A percentile compares a stretch with the other conserved stretches of the same genome.
Conservation (phyloP, 2,329 filamentous ascomycete genomes). For the Mollisiaceae sp. region DNA sequence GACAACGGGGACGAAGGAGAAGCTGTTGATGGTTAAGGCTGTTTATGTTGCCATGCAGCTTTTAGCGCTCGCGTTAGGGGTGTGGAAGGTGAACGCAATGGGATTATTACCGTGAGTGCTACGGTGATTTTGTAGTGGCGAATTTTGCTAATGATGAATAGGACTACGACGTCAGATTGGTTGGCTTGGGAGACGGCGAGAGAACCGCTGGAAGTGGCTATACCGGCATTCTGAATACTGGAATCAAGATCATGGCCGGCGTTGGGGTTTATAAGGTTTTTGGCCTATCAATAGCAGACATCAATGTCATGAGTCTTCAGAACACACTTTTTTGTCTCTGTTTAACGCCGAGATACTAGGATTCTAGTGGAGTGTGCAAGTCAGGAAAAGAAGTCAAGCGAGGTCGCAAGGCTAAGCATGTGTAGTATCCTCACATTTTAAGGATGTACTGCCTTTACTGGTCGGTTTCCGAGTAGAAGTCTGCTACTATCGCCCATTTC, state of each 20-base stretch:
- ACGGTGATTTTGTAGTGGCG: background rate
- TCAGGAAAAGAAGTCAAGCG: no score
- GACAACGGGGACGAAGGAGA: slow-evolving; percentile 73
- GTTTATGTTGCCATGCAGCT: slow-evolving; percentile 89
- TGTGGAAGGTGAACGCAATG: slow-evolving; percentile 98
- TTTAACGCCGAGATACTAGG: no score
- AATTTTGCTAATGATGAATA: slow-evolving; percentile 47
- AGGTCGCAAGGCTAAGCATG: no score
- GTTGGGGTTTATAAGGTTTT: background rate
- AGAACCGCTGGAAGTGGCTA: slow-evolving; percentile 42
- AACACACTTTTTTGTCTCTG: background rate
- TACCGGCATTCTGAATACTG: slow-evolving; percentile 42
- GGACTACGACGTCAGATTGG: slow-evolving; percentile 96
- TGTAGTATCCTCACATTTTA: no score
- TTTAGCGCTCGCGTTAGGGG: slow-evolving; percentile 78
- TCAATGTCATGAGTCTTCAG: background rate
- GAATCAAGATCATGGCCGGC: background rate
- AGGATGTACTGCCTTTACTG: no score
- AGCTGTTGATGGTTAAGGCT: slow-evolving; percentile 82
- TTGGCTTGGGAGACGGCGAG: slow-evolving; percentile 79
- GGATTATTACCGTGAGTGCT: slow-evolving; percentile 82
- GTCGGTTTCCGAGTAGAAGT: no score
- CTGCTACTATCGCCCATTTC: no score
- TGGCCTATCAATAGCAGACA: background rate
- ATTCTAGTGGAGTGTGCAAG: no score